Conservation (phyloP, 1,284 basidiomycete species). For the Malassezia globosa region DNA sequence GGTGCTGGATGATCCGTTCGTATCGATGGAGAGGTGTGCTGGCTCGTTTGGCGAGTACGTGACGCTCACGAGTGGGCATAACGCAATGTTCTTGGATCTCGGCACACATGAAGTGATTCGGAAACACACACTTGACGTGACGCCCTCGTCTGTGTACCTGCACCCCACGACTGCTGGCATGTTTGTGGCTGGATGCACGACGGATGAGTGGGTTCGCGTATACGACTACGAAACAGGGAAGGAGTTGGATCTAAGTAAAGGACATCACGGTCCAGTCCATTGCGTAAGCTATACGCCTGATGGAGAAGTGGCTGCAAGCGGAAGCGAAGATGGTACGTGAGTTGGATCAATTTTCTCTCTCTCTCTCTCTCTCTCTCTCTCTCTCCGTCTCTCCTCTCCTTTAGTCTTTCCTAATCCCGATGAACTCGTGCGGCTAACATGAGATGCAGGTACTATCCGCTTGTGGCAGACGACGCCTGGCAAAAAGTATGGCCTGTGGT, state of each 20-base stretch:
- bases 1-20: constrained; percentile 67
- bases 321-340: constrained; percentile 68
- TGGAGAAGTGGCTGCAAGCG: constrained; percentile 94
- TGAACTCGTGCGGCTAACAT: background rate
- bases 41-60: constrained; percentile 72
- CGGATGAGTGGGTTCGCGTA: constrained; percentile 91
- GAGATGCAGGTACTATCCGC: constrained; percentile 14
- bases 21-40: constrained; percentile 69
- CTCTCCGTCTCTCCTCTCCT: background rate
- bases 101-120: constrained; percentile 28
- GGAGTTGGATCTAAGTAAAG: constrained; percentile 83
- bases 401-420: no score
- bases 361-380: background rate
- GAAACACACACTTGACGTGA: constrained; percentile 34
- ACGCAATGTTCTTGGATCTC: constrained; percentile 64
- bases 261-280: constrained; percentile 93
- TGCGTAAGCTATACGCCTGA: constrained; percentile 88
- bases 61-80: constrained; percentile 79
- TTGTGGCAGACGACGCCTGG: constrained; percentile 15
- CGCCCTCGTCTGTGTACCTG: constrained; percentile 78
- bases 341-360: background rate
- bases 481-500: constrained; percentile 16
- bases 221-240: constrained; percentile 74
- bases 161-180: constrained; percentile 77
- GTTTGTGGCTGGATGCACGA: constrained; percentile 79